Conservation (phyloP, 495 filamentous ascomycete genomes). For the Aspergillus egyptiacus region DNA sequence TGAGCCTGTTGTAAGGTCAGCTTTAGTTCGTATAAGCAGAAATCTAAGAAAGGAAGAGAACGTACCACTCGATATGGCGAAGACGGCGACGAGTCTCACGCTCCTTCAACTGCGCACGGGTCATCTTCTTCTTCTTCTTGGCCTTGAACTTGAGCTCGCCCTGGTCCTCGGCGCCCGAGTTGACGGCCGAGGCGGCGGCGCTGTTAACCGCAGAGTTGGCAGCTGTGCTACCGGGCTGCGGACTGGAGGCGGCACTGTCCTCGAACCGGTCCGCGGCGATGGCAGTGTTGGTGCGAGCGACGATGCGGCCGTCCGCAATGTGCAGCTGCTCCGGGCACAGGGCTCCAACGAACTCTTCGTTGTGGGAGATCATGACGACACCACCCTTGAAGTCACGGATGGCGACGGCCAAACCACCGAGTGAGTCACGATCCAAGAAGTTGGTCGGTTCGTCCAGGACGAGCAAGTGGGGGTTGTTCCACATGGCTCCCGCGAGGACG, state of each 20-base stretch:
- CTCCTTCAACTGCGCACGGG: slow-evolving; percentile 91
- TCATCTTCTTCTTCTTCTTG: slow-evolving; percentile 99
- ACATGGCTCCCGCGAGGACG: slow-evolving; percentile 94
- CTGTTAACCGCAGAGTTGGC: slow-evolving; percentile 51
- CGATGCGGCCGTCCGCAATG: slow-evolving; percentile 79
- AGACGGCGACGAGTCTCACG: slow-evolving; percentile 78
- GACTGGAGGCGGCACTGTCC: slow-evolving; percentile 62
- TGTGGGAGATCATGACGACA: slow-evolving; percentile 98
- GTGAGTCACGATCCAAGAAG: slow-evolving; percentile 95
- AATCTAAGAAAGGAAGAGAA: slow-evolving; percentile 20
- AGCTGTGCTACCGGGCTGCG: slow-evolving; percentile 48
- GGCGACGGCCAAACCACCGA: slow-evolving; percentile 90
- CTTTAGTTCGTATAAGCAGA: neutral
- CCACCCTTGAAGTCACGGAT: slow-evolving; percentile 97
- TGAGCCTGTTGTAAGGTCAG: slow-evolving; percentile 33
- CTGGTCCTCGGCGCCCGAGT: slow-evolving; percentile 76
- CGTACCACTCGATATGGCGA: slow-evolving; percentile 87
- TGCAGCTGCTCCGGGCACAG: slow-evolving; percentile 94
- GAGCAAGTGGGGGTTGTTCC: slow-evolving; percentile 96
- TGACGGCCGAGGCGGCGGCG: slow-evolving; percentile 65
- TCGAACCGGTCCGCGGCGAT: slow-evolving; percentile 79
- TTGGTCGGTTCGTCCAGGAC: slow-evolving; percentile 99
- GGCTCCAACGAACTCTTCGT: slow-evolving; percentile 96
- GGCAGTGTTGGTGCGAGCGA: slow-evolving; percentile 69
- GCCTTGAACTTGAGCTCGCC: slow-evolving; percentile 84